phyloP scores from a whole-genome alignment of 495 filamentous ascomycete species.

The Friedmanniomyces simplex region DNA sequence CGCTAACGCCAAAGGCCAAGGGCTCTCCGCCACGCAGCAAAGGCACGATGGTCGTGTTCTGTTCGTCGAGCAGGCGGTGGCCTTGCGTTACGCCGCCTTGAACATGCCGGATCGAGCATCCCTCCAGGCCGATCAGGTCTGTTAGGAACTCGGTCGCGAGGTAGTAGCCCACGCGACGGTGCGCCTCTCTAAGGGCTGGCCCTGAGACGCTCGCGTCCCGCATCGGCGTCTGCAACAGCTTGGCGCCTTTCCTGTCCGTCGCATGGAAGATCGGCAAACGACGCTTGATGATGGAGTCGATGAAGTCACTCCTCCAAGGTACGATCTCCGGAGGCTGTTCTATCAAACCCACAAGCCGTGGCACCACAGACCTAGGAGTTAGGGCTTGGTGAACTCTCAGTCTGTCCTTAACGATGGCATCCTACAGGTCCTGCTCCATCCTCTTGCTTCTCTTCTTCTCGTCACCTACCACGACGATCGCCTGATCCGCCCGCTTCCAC shows the following conservation, averaged over 20 bases:
- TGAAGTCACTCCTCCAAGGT: conserved; percentile 31
- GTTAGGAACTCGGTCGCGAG: conserved; percentile 42
- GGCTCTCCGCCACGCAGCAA: conserved; percentile 59
- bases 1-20: conserved; percentile 54
- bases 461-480: conserved; percentile 51
- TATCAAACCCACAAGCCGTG: conserved; percentile 40
- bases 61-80: conserved; percentile 43
- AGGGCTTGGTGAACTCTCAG: conserved; percentile 41
- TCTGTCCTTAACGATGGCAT: conserved; percentile 35
- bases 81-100: conserved; percentile 37
- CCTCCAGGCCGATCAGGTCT: conserved; percentile 44
- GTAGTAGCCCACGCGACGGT: conserved; percentile 44
- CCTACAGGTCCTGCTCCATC: conserved; percentile 42
- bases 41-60: conserved; percentile 45
- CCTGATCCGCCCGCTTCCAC: conserved; percentile 44
- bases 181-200: conserved; percentile 40
- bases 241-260: conserved; percentile 37
- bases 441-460: conserved; percentile 33
- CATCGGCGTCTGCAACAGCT: conserved; percentile 49
- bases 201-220: conserved; percentile 42
- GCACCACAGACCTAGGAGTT: conserved; percentile 32
- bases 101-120: conserved; percentile 43
- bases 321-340: conserved; percentile 37
- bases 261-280: conserved; percentile 35
- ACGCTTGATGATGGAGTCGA: conserved; percentile 29